A percentile compares a stretch with the other conserved stretches of the same genome.
Conservation (phyloP, 2,329 filamentous ascomycete genomes). For the Pestalotiopsis sp. region DNA sequence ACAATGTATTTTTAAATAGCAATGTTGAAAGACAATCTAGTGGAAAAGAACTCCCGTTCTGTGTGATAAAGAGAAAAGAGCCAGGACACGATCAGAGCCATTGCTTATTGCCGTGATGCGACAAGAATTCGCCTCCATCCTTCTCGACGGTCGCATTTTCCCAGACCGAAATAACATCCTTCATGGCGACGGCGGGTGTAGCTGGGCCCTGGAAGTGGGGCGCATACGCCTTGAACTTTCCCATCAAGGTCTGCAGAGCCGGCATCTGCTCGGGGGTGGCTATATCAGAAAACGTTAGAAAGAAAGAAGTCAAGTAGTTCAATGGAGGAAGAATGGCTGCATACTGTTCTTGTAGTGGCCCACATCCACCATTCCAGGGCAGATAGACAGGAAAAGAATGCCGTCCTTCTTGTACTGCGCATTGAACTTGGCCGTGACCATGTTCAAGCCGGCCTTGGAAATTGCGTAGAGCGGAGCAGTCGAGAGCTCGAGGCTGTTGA, state of each 20-base stretch:
- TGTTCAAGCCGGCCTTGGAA: conserved; percentile 32
- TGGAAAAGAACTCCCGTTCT: too few relatives aligned
- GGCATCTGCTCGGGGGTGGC: background rate
- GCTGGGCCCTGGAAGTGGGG: conserved; percentile 28
- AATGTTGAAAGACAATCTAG: too few relatives aligned
- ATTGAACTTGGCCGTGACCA: conserved; percentile 40
- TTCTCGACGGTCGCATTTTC: conserved; percentile 27
- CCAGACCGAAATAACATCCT: conserved; percentile 21
- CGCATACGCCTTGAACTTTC: conserved; percentile 21
- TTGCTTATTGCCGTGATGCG: conserved; percentile 55
- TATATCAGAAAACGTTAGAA: background rate
- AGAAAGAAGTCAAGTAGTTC: background rate
- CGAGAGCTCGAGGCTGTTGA: conserved; percentile 25
- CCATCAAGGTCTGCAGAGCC: conserved; percentile 18
- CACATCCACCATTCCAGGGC: conserved; percentile 44
- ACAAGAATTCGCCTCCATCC: conserved; percentile 54
- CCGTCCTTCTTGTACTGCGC: conserved; percentile 45
- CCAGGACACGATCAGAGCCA: conserved; percentile 43
- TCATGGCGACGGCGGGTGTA: conserved; percentile 24
- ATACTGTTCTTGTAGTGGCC: background rate
- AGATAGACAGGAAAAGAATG: conserved; percentile 46
- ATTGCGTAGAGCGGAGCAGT: conserved; percentile 50
- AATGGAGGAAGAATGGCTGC: background rate
- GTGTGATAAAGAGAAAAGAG: too few relatives aligned
- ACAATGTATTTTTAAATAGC: too few relatives aligned